Evolutionary conservation across 1,284 basidiomycete species (phyloP), one percentile per base, ranked within the genome.

Genomic region (Rhodotorula mucilaginosa): DNA sequence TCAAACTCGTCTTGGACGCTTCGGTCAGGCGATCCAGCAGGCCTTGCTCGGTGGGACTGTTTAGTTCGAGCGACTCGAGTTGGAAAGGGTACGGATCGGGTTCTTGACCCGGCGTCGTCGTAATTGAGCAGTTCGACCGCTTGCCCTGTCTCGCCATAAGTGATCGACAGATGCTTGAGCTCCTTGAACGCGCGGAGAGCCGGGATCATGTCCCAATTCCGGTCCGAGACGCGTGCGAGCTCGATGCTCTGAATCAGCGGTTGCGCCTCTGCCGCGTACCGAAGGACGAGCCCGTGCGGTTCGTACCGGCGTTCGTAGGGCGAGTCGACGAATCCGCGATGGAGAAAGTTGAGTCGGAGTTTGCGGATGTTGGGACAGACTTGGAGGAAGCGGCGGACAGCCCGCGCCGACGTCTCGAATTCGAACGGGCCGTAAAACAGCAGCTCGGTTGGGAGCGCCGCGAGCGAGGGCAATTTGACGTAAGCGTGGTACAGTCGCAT

Each of bases 41-140:
- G 2, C 2, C 48, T 19, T 18, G 34, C 48, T 62, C 67, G 18
- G 59, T 51, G 23, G 64, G 68, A 19, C 64, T 63, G n/a, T 65
- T 68, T 34, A 74, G 65, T 47, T 56, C 69, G 69, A 76, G 44
- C 26, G 26, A 39, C 39, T 59, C 58, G 34, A 59, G 58, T 23
- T 46, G 34, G 8, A 59, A 59, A 21, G 39, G 34, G 58, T 46
- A 58, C 34, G 31, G 31, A 15, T 23, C 16, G 34, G 31, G 34
- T 8, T 34, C 16, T 23, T 21, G 31, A 21, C 31, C 15, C 18
- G 29, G 57, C 6, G 5, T 44, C 31, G 31, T 34, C 15, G 57
- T 51, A 19, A 29, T 56, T 26, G 12, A 56, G 54, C 10, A 29
- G 29, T 29, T 16, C 29, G 26, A n/a, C 16, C 49, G 49, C 16